These are phyloP conservation scores for Sporopachydermia lactativora DNA, from an alignment of 805 yeast genomes.

Conservation along the genomic window DNA sequence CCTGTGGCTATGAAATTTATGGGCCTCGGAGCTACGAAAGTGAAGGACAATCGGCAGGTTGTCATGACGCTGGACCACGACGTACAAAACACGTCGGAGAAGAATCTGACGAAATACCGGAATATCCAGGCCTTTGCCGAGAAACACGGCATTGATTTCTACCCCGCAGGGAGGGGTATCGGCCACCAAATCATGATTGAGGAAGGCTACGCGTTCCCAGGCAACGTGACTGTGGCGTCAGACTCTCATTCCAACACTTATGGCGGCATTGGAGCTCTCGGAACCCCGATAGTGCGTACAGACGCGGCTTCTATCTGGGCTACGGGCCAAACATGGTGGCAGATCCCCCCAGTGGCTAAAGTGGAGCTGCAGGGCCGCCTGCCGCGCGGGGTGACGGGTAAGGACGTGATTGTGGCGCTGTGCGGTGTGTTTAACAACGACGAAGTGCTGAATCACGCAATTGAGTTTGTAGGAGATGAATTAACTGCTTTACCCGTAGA, in stretches of 20 bases:
- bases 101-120: conserved; percentile 73
- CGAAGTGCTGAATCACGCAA: conserved; percentile 87
- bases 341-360: conserved; percentile 95
- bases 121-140: conserved; percentile 85
- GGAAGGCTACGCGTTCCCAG: conserved; percentile 96
- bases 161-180: conserved; percentile 98
- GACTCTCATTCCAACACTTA: conserved; percentile 97
- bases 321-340: conserved; percentile 99
- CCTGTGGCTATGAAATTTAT: conserved; percentile 95
- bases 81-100: conserved; percentile 84
- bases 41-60: conserved; percentile 78
- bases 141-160: conserved; percentile 87
- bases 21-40: conserved; percentile 82
- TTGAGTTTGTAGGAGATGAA: conserved; percentile 83
- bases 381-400: conserved; percentile 85
- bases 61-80: conserved; percentile 97
- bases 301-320: conserved; percentile 99
- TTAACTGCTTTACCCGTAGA: conserved; percentile 58
- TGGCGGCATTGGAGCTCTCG: conserved; percentile 92
- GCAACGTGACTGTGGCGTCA: conserved; percentile 86
- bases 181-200: conserved; percentile 99
- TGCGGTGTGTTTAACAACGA: conserved; percentile 89
- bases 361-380: conserved; percentile 75
- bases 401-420: conserved; percentile 90
- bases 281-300: conserved; percentile 96